Percentiles rank a stretch among this genome's conserved stretches.
Conservation (phyloP, 2,329 filamentous ascomycete genomes). For the Colletotrichum nymphaeae region DNA sequence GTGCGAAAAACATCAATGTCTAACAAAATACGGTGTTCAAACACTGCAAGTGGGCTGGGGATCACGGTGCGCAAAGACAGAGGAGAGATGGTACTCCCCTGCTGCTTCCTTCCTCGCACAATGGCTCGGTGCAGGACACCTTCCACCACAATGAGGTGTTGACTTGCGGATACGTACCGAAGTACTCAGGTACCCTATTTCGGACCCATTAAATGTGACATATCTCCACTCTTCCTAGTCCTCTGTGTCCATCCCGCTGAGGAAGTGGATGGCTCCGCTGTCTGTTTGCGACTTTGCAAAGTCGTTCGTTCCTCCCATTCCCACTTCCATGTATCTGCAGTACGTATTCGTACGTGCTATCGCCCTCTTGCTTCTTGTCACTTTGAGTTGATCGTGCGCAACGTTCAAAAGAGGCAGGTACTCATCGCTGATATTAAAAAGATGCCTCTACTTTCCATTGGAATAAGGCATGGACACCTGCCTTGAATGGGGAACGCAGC, state of each 20-base stretch:
- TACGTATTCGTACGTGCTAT: background rate
- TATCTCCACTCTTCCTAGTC: background rate
- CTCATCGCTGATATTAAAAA: background rate
- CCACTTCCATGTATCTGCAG: background rate
- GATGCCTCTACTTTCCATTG: background rate
- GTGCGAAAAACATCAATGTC: background rate
- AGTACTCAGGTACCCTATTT: background rate
- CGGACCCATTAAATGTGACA: background rate
- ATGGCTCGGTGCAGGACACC: no score
- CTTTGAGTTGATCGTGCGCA: background rate
- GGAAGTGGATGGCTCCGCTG: background rate
- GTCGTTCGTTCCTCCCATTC: background rate
- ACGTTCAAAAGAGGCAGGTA: background rate
- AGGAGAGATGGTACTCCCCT: background rate
- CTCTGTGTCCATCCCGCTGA: background rate
- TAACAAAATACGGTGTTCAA: slow-evolving; percentile 14
- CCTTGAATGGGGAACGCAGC: no score
- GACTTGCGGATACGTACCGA: background rate
- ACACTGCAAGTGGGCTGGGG: background rate
- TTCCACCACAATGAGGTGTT: no score
- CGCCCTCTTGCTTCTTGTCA: background rate
- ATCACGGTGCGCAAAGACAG: slow-evolving; percentile 20
- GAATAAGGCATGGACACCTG: background rate
- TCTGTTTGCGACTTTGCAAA: background rate
- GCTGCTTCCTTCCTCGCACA: background rate